phyloP scores from a whole-genome alignment of 306 rosid species.

The Cucumis hystrix region DNA sequence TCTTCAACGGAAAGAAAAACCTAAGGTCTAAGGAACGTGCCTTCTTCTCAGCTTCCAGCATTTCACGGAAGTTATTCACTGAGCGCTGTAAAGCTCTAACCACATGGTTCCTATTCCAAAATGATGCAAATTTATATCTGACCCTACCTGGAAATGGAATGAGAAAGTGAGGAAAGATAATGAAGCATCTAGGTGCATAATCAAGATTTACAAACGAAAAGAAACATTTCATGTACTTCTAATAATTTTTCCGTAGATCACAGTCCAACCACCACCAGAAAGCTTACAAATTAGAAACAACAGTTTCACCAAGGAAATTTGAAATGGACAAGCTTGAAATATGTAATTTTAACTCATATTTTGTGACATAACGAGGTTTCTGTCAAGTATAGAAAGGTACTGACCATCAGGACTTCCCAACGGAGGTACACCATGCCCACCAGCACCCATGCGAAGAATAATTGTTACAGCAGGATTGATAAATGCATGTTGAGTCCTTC shows the following conservation, averaged over 20 bases:
- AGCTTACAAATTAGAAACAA: not conserved
- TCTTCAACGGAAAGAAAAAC: not conserved
- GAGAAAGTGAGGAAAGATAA: constrained; percentile 11
- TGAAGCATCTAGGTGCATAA: not conserved
- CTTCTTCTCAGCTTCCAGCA: constrained; percentile 94
- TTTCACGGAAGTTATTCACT: constrained; percentile 44
- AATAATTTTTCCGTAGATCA: not conserved
- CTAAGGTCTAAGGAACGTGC: constrained; percentile 18
- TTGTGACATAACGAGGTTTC: not conserved
- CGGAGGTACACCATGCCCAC: constrained; percentile 99
- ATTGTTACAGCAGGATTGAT: constrained; percentile 96
- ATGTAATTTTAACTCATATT: not conserved
- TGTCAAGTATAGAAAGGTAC: constrained; percentile 15
- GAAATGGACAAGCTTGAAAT: not conserved
- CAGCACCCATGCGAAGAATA: constrained; percentile 95
- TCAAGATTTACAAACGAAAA: not conserved
- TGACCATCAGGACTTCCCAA: constrained; percentile 98
- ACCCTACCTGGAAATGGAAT: constrained; percentile 78
- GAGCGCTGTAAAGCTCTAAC: constrained; percentile 69
- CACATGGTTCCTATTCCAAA: constrained; percentile 98
- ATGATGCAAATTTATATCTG: constrained; percentile 92
- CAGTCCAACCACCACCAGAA: not conserved
- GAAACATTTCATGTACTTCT: not conserved
- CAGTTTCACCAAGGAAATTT: not conserved
- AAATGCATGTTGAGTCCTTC: constrained; percentile 96